A percentile compares a stretch with the other conserved stretches of the same genome.
Evolutionary conservation across 2,329 filamentous ascomycete genomes (phyloP).

Genomic region (Paramyrothecium roridum): DNA sequence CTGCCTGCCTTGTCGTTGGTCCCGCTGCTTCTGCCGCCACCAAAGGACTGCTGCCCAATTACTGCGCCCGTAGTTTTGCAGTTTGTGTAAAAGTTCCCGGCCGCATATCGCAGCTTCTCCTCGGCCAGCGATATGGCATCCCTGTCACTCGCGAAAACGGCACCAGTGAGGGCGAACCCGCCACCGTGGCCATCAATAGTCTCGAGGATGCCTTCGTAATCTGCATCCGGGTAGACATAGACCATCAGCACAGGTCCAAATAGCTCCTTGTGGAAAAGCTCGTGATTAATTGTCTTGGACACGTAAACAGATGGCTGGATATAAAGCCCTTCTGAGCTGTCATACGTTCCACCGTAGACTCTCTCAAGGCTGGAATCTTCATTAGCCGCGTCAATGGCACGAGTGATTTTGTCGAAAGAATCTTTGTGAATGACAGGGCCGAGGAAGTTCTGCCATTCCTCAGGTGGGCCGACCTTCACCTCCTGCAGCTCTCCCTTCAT

Average conservation of each 20-base stretch:
- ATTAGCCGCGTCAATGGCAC: constrained; percentile 78
- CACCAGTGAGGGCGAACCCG: constrained; percentile 55
- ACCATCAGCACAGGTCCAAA: constrained; percentile 76
- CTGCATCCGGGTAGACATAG: constrained; percentile 77
- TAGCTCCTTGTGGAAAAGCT: constrained; percentile 72
- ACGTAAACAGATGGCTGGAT: constrained; percentile 80
- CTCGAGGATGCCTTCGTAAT: too few relatives aligned
- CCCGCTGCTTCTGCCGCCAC: constrained; percentile 63
- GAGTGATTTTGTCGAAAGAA: constrained; percentile 76
- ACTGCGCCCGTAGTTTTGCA: too few relatives aligned
- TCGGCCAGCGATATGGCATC: constrained; percentile 46
- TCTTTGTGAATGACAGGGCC: constrained; percentile 82
- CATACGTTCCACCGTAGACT: constrained; percentile 76
- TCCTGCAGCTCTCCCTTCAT: too few relatives aligned
- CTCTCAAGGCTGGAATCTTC: constrained; percentile 67
- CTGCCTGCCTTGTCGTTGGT: constrained; percentile 74
- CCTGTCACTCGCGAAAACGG: constrained; percentile 46
- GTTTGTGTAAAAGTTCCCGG: constrained; percentile 49
- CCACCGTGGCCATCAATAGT: constrained; percentile 55
- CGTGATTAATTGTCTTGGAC: constrained; percentile 70
- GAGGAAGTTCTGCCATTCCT: too few relatives aligned
- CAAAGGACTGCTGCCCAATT: constrained; percentile 69
- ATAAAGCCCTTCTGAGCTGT: constrained; percentile 76
- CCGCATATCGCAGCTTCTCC: constrained; percentile 47
- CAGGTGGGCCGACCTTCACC: too few relatives aligned